Percentiles rank a stretch among this genome's conserved stretches.
phyloP scores from a whole-genome alignment of 2,329 filamentous ascomycete species.

The Fusarium odoratissimum region DNA sequence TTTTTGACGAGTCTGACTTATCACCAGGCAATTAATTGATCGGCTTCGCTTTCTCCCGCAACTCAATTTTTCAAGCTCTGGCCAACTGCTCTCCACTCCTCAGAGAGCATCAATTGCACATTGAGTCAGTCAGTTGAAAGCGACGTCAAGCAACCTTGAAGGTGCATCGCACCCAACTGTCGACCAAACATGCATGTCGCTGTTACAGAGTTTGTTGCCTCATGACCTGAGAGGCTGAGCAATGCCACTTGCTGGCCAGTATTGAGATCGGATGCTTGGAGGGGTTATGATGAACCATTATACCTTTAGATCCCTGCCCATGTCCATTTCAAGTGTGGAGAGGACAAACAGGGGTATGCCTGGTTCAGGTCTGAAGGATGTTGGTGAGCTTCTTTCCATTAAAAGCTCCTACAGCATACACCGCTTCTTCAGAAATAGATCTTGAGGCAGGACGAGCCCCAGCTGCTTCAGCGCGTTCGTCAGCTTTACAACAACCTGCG shows the following conservation, averaged over 20 bases:
- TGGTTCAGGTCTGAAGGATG: constrained; percentile 1
- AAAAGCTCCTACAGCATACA: constrained; percentile 20
- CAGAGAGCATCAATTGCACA: not conserved
- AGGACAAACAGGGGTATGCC: constrained; percentile 23
- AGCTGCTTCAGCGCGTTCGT: not conserved
- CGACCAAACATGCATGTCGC: not conserved
- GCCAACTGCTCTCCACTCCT: constrained; percentile 9
- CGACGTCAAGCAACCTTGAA: not conserved
- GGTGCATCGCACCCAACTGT: not conserved
- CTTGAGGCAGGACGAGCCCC: constrained; percentile 6
- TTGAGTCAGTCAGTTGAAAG: not conserved
- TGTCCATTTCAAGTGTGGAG: constrained; percentile 23
- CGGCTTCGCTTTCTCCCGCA: constrained; percentile 29
- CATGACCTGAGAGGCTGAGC: constrained; percentile 6
- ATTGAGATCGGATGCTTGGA: constrained; percentile 1
- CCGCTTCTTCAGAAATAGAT: constrained; percentile 30
- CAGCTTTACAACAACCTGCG: not conserved
- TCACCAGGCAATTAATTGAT: constrained; percentile 14
- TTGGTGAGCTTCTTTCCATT: constrained; percentile 15
- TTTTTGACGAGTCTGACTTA: constrained; percentile 3
- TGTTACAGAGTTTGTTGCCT: not conserved
- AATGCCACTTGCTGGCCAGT: not conserved
- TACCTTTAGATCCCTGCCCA: constrained; percentile 6
- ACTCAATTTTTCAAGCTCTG: constrained; percentile 10
- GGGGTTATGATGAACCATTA: not conserved